phyloP scores from a whole-genome alignment of 2,329 filamentous ascomycete species.

The Nothophaeocryptopus gaeumannii region DNA sequence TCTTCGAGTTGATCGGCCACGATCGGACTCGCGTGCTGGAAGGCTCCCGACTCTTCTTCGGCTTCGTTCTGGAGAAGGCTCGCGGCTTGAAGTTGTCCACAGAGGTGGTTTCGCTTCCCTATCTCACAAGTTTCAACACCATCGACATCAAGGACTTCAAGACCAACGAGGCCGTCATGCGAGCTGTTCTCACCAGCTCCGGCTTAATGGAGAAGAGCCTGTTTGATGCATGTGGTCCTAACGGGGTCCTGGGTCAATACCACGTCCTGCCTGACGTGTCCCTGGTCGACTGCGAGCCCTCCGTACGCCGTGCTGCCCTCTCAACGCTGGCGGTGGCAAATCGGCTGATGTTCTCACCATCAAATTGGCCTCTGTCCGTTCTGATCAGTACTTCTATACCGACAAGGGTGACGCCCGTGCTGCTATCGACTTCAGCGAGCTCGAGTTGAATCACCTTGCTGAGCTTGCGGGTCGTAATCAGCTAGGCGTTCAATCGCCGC shows the following conservation, averaged over 20 bases:
- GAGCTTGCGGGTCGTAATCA: conserved; percentile 33
- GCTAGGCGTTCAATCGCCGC: conserved; percentile 32
- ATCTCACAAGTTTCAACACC: conserved; percentile 28
- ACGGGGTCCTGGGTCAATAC: conserved; percentile 22
- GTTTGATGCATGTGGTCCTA: conserved; percentile 28
- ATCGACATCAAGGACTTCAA: conserved; percentile 32
- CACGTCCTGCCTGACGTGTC: conserved; percentile 12
- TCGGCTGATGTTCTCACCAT: conserved; percentile 25
- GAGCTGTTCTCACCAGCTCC: conserved; percentile 27
- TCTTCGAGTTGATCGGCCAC: conserved; percentile 31
- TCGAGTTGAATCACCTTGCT: conserved; percentile 33
- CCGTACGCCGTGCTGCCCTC: conserved; percentile 11
- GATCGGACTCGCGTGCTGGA: conserved; percentile 33
- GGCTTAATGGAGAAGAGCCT: conserved; percentile 33
- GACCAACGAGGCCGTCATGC: conserved; percentile 31
- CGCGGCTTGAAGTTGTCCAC: conserved; percentile 20
- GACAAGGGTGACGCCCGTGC: conserved; percentile 20
- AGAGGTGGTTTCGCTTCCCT: conserved; percentile 14
- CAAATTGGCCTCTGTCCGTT: conserved; percentile 16
- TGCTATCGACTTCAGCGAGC: conserved; percentile 23
- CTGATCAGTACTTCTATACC: conserved; percentile 18
- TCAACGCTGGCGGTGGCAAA: conserved; percentile 30
- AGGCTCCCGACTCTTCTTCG: conserved; percentile 36
- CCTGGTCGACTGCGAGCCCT: conserved; percentile 6
- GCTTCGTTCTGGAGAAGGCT: conserved; percentile 38